Evolutionary conservation across 768 basidiomycete species (phyloP).

Genomic region (Pisolithus marmoratus): DNA sequence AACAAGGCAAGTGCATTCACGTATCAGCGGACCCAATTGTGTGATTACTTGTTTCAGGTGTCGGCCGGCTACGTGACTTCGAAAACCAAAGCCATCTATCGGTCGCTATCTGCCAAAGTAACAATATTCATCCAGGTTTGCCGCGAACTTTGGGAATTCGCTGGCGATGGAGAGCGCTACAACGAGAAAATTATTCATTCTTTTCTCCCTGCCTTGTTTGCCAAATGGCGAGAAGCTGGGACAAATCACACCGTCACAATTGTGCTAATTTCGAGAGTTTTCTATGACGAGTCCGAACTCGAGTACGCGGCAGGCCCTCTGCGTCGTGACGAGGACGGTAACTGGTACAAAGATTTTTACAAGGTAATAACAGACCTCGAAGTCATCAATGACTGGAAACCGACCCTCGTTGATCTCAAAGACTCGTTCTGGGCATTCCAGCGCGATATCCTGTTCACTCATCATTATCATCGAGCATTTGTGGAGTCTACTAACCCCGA

Average conservation of each 20-base stretch:
- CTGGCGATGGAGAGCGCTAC: conserved; percentile 92
- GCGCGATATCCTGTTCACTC: conserved; percentile 83
- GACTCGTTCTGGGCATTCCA: conserved; percentile 89
- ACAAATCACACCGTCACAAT: conserved; percentile 94
- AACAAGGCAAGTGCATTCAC: conserved; percentile 43
- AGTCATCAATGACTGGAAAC: conserved; percentile 81
- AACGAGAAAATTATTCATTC: conserved; percentile 98
- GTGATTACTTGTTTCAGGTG: conserved; percentile 41
- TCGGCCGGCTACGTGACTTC: conserved; percentile 75
- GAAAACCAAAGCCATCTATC: conserved; percentile 82
- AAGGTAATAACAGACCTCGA: conserved; percentile 94
- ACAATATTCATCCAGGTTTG: conserved; percentile 97
- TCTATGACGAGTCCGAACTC: conserved; percentile 76
- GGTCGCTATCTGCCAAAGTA: conserved; percentile 85
- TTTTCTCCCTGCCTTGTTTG: conserved; percentile 86
- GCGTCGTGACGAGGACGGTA: conserved; percentile 64
- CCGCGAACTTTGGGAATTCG: conserved; percentile 93
- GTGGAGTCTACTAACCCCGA: conserved; percentile 40
- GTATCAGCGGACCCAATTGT: neutral
- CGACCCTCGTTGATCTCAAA: conserved; percentile 81
- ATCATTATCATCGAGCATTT: conserved; percentile 75
- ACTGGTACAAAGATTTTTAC: conserved; percentile 94
- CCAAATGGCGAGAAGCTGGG: conserved; percentile 75
- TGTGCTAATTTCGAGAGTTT: conserved; percentile 89
- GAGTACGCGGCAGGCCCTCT: conserved; percentile 81